These are phyloP conservation scores for Fagus sylvatica DNA, from an alignment of 306 rosid species.

Conservation along the genomic window DNA sequence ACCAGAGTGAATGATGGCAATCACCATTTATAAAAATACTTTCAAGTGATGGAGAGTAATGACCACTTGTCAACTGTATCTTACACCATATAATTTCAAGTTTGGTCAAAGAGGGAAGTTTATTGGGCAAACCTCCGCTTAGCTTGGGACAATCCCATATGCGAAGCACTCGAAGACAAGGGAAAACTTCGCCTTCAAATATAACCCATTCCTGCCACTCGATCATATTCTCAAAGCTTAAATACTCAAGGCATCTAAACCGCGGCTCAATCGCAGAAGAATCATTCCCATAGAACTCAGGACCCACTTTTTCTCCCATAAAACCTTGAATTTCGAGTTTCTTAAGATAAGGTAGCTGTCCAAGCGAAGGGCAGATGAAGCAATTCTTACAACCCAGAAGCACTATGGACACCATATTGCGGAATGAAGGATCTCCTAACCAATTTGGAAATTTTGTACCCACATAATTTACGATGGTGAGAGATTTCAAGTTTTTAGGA, in stretches of 20 bases:
- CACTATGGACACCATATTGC: neutral
- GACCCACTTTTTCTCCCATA: conserved; percentile 23
- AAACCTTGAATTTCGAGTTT: conserved; percentile 31
- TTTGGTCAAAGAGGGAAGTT: too few relatives aligned
- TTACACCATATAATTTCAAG: too few relatives aligned
- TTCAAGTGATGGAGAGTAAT: too few relatives aligned
- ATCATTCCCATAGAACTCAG: conserved; percentile 28
- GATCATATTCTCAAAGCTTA: conserved; percentile 28
- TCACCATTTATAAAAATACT: too few relatives aligned
- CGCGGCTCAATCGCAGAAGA: neutral
- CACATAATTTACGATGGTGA: too few relatives aligned
- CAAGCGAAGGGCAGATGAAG: neutral
- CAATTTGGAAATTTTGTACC: conserved; percentile 14
- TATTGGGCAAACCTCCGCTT: conserved; percentile 25
- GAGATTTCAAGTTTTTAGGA: too few relatives aligned
- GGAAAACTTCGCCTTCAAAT: conserved; percentile 14
- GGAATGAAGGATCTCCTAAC: conserved; percentile 25
- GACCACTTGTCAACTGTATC: too few relatives aligned
- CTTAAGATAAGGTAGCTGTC: conserved; percentile 12
- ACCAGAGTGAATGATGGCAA: too few relatives aligned
- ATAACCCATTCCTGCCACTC: conserved; percentile 34
- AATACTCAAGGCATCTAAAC: conserved; percentile 34
- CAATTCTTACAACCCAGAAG: neutral
- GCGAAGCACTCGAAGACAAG: conserved; percentile 37
- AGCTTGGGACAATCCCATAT: conserved; percentile 28